Percentiles rank a stretch among this genome's conserved stretches.
phyloP scores from a whole-genome alignment of 441 rosid species.

The Jatropha multifida region DNA sequence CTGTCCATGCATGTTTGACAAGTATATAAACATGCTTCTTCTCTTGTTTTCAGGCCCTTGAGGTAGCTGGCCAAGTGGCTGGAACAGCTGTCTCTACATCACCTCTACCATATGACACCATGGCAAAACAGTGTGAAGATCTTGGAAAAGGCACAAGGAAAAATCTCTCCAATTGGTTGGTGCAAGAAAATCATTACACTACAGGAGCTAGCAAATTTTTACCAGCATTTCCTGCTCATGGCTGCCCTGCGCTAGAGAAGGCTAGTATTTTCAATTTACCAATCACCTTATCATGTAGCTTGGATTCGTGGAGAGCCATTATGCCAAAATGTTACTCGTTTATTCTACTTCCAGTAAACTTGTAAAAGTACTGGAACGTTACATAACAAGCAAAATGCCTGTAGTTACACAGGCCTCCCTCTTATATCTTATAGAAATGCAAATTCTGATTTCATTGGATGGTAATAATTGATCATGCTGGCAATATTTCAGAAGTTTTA shows the following conservation, averaged over 20 bases:
- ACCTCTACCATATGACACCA: constrained; percentile 77
- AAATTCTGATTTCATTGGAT: background rate
- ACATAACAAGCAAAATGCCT: background rate
- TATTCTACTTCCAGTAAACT: background rate
- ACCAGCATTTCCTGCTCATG: constrained; percentile 33
- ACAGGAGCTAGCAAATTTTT: constrained; percentile 26
- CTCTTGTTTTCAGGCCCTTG: constrained; percentile 65
- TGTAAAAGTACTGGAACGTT: background rate
- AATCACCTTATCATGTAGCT: background rate
- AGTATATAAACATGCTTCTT: background rate
- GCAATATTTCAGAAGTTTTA: too few relatives aligned
- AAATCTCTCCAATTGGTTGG: constrained; percentile 93
- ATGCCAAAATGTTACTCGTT: background rate
- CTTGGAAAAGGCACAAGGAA: constrained; percentile 72
- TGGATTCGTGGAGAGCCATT: background rate
- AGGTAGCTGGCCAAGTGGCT: constrained; percentile 95
- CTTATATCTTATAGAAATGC: background rate
- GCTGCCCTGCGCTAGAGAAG: constrained; percentile 34
- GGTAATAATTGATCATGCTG: too few relatives aligned
- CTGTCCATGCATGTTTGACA: background rate
- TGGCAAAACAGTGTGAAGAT: constrained; percentile 87
- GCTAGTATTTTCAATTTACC: constrained; percentile 27
- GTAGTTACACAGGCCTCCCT: background rate
- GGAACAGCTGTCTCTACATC: constrained; percentile 76
- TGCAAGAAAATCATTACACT: constrained; percentile 54